Evolutionary conservation across 805 yeast genomes (phyloP), one percentile per base, ranked within the genome.

Genomic region (Peterozyma toletana): DNA sequence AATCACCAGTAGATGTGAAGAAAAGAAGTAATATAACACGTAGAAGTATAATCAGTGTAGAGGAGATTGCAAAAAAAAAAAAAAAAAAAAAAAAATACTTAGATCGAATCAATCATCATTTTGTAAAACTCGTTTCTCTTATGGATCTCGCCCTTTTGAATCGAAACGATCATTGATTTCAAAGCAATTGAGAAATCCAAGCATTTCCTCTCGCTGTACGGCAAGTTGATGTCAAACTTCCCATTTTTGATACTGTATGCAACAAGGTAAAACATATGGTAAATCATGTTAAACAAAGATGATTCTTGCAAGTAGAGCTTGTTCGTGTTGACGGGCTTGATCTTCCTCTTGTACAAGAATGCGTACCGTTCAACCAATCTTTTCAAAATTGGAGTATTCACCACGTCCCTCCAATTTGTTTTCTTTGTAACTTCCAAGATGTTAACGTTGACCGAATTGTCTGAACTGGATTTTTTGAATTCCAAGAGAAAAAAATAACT

Each of bases 281-380:
- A 17, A 5, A 41, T 41, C 44, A 36, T 36, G 21, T 38, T 15
- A n/a, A 17, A 31, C 14, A 41, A 14, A n/a, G 11, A 35, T 10
- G 17, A 6, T 7, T 31, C 33, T 14, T 35, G 33, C 9, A 37
- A 3, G 13, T 30, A 15, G 2, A 41, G 5, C 31, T 41, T 36
- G 30, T 14, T 17, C 3, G 44, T 31, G 15, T 41, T 36, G 9
- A 41, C 39, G 11, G n/a, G 6, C 10, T 30, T 21, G n/a, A 43
- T 39, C 15, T 31, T 39, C 31, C 46, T 43, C 16, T 35, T 39
- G 16, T 39, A 27, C 6, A 34, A 14, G 18, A 43, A 43, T 9
- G 46, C 18, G 33, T 43, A 43, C 5, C 13, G 35, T 21, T 35
- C 35, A 10, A 39, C 42, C 27, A 43, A 39, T 15, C 39, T 30